phyloP scores from a whole-genome alignment of 2,329 filamentous ascomycete species.

The Arthrobotrys iridis region DNA sequence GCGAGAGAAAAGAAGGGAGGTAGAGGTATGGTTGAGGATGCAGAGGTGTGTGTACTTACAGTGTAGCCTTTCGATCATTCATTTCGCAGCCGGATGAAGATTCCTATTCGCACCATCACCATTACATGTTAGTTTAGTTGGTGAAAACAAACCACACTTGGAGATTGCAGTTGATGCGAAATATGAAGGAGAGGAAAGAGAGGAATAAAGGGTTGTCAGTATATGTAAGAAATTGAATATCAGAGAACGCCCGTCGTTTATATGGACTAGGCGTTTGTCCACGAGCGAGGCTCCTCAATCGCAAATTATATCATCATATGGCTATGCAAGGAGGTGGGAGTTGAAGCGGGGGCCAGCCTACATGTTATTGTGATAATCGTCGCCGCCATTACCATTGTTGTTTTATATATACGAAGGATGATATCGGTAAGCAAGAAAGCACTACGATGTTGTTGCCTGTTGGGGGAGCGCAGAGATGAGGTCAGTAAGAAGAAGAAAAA shows the following conservation, averaged over 20 bases:
- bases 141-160: neutral
- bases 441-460: neutral
- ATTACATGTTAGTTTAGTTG: conserved; percentile 4
- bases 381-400: neutral
- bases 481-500: too few relatives aligned
- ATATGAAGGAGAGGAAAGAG: conserved; percentile 56
- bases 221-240: conserved; percentile 99
- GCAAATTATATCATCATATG: conserved; percentile 98
- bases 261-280: conserved; percentile 88
- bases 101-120: neutral
- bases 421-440: too few relatives aligned
- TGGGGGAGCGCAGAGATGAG: conserved; percentile 4
- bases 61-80: too few relatives aligned
- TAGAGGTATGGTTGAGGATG: neutral
- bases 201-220: conserved; percentile 72
- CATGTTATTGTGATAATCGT: conserved; percentile 55
- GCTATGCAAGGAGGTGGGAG: conserved; percentile 54
- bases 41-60: neutral
- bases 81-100: too few relatives aligned
- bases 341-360: conserved; percentile 54
- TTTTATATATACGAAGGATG: neutral
- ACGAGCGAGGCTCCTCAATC: conserved; percentile 86
- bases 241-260: conserved; percentile 76
- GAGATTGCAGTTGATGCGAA: neutral
- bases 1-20: conserved; percentile 11